Percentiles rank a stretch among this genome's conserved stretches.
These are phyloP conservation scores for Abortiporus biennis DNA, from an alignment of 1,284 basidiomycete species.

Conservation along the genomic window DNA sequence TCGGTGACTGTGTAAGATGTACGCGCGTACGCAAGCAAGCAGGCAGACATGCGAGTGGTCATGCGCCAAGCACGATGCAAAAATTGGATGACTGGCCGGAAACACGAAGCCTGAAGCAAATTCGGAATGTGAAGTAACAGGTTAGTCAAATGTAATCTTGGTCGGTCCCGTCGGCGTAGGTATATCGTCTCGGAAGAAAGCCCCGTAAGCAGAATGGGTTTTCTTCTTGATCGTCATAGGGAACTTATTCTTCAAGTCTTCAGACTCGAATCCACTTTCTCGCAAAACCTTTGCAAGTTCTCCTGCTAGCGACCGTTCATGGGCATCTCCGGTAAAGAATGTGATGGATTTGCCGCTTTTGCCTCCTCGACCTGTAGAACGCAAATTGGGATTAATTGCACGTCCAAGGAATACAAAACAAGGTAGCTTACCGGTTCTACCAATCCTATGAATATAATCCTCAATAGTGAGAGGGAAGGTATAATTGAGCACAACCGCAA, in stretches of 20 bases:
- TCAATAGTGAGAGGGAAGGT: slow-evolving; percentile 96
- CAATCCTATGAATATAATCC: slow-evolving; percentile 97
- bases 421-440: slow-evolving; percentile 65
- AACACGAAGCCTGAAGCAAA: no score
- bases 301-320: slow-evolving; percentile 86
- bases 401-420: slow-evolving; percentile 2
- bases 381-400: slow-evolving; percentile 9
- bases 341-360: slow-evolving; percentile 91
- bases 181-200: slow-evolving; percentile 82
- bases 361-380: slow-evolving; percentile 75
- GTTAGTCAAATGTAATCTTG: slow-evolving; percentile 72
- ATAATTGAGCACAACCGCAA: slow-evolving; percentile 90
- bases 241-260: slow-evolving; percentile 82
- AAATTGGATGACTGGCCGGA: no score
- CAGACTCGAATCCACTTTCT: slow-evolving; percentile 81
- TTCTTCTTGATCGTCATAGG: slow-evolving; percentile 98
- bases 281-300: slow-evolving; percentile 90
- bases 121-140: background rate
- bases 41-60: no score
- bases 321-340: slow-evolving; percentile 90
- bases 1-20: no score
- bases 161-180: slow-evolving; percentile 73
- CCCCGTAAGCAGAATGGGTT: slow-evolving; percentile 79
- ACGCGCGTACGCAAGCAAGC: no score
- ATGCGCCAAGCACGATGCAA: no score